Conservation (phyloP, 257 asterid species). For the Coffea eugenioides region DNA sequence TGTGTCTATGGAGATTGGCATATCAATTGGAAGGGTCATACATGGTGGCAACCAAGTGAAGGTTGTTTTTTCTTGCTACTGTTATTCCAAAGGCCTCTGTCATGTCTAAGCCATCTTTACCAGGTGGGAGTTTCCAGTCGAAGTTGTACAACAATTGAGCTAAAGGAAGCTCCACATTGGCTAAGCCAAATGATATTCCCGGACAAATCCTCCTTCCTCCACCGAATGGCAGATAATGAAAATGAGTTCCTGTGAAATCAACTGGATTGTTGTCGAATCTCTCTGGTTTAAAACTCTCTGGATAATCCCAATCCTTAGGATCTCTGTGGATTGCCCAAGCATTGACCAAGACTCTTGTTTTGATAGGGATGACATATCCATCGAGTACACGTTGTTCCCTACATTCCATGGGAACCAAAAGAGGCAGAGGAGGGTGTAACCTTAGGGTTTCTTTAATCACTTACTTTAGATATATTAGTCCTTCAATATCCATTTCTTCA, state of each 20-base stretch:
- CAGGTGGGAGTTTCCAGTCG: slow-evolving; percentile 29
- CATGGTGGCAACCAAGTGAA: neutral
- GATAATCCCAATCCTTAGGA: slow-evolving; percentile 15
- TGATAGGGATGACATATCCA: slow-evolving; percentile 27
- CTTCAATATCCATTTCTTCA: slow-evolving; percentile 12
- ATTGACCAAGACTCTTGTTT: slow-evolving; percentile 27
- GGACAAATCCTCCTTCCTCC: slow-evolving; percentile 38
- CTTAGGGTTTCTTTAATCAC: slow-evolving; percentile 37
- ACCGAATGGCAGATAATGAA: slow-evolving; percentile 34
- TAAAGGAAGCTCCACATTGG: slow-evolving; percentile 23
- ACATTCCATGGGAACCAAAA: slow-evolving; percentile 28
- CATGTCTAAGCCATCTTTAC: neutral
- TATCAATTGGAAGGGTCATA: neutral
- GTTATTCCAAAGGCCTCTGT: neutral
- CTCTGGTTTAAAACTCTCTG: neutral
- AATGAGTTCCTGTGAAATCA: neutral
- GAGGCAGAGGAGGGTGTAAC: slow-evolving; percentile 38
- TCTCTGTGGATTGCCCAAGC: neutral
- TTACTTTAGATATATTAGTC: slow-evolving; percentile 19
- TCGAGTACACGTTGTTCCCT: slow-evolving; percentile 21
- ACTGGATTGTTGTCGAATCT: neutral
- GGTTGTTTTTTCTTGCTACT: neutral
- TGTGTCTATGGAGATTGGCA: neutral
- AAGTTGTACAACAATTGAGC: slow-evolving; percentile 30
- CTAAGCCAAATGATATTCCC: slow-evolving; percentile 15